Conservation (phyloP, 2,329 filamentous ascomycete species). For the Fusarium sp. region DNA sequence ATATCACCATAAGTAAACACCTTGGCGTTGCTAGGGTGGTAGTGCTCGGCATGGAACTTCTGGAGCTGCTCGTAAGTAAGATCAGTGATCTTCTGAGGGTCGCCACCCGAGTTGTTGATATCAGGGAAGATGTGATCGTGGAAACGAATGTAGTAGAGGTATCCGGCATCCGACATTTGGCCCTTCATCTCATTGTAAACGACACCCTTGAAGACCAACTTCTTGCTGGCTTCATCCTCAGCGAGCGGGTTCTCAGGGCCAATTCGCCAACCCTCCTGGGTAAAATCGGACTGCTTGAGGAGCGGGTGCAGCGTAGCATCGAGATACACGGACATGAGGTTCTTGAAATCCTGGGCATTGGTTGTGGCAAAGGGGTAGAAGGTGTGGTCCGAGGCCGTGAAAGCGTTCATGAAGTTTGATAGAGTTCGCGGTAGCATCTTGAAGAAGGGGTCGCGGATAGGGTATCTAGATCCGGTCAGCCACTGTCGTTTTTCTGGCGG, state of each 20-base stretch:
- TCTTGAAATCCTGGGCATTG: conserved; percentile 93
- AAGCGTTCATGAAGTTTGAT: conserved; percentile 99
- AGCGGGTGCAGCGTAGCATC: conserved; percentile 93
- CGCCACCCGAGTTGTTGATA: conserved; percentile 96
- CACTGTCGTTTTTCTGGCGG: conserved; percentile 3
- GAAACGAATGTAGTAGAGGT: conserved; percentile 94
- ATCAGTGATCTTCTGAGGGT: conserved; percentile 96
- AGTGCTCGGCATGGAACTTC: conserved; percentile 90
- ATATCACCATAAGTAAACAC: conserved; percentile 96
- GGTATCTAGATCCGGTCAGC: conserved; percentile 72
- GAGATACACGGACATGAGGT: conserved; percentile 95
- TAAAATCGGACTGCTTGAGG: conserved; percentile 90
- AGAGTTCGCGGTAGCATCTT: conserved; percentile 98
- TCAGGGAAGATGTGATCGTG: conserved; percentile 94
- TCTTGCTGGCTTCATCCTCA: conserved; percentile 66
- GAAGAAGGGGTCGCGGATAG: conserved; percentile 99
- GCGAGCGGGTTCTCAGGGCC: conserved; percentile 88
- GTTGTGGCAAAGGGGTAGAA: conserved; percentile 98
- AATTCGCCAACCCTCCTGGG: conserved; percentile 96
- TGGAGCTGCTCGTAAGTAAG: conserved; percentile 90
- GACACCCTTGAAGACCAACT: conserved; percentile 93
- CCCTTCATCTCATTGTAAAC: conserved; percentile 99
- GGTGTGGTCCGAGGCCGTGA: conserved; percentile 95
- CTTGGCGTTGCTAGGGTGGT: conserved; percentile 97
- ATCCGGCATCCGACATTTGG: conserved; percentile 96